Conservation (phyloP, 1,284 basidiomycete species). For the Cutaneotrichosporon sp. region DNA sequence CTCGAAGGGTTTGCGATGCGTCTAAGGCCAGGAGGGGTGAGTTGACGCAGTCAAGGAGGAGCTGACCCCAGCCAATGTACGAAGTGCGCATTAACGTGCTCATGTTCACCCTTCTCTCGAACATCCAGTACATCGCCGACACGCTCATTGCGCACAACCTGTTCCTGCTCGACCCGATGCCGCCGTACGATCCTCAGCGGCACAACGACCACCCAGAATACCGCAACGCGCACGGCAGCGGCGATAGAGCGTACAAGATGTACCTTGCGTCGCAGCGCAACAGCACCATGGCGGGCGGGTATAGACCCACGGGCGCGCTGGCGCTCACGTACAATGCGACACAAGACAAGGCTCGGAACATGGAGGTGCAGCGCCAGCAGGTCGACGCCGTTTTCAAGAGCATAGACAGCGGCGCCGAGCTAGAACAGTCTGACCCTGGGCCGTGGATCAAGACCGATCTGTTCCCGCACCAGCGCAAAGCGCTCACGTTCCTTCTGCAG, state of each 20-base stretch:
- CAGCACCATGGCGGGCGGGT: not conserved
- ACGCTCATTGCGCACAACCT: conserved; percentile 65
- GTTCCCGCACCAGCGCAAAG: conserved; percentile 98
- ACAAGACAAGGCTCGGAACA: conserved; percentile 64
- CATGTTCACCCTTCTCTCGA: conserved; percentile 86
- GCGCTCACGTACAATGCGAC: conserved; percentile 14
- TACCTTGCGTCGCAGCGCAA: conserved; percentile 20
- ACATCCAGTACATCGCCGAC: conserved; percentile 72
- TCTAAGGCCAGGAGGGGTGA: conserved; percentile 43
- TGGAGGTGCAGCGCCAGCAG: conserved; percentile 87
- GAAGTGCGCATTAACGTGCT: conserved; percentile 67
- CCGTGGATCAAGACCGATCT: conserved; percentile 80
- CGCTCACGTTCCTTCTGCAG: conserved; percentile 91
- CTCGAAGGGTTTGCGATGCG: conserved; percentile 61
- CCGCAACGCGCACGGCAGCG: conserved; percentile 71
- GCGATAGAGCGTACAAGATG: conserved; percentile 23
- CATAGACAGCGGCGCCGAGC: conserved; percentile 76
- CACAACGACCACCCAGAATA: conserved; percentile 63
- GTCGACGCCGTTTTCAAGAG: conserved; percentile 90
- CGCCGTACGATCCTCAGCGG: conserved; percentile 54
- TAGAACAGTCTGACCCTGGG: conserved; percentile 79
- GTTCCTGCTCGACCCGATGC: conserved; percentile 70
- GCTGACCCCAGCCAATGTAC: conserved; percentile 27
- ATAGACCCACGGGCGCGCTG: conserved; percentile 3
- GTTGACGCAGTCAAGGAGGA: conserved; percentile 9